phyloP scores from a whole-genome alignment of 805 yeast genomes.

The Ogataea polymorpha region DNA sequence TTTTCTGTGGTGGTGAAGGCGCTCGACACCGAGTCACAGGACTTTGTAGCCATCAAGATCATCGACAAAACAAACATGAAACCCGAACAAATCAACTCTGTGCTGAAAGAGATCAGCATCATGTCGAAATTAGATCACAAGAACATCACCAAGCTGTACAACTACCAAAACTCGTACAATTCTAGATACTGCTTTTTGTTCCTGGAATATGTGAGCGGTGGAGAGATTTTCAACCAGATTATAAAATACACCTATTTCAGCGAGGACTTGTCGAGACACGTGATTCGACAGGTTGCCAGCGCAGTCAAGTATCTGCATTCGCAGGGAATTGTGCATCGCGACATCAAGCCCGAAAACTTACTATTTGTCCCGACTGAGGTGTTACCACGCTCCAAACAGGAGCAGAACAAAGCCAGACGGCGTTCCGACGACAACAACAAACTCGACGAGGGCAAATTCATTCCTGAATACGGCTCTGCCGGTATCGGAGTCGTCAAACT shows the following conservation, averaged over 20 bases:
- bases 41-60: slow-evolving; percentile 68
- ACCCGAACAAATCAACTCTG: slow-evolving; percentile 49
- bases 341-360: slow-evolving; percentile 78
- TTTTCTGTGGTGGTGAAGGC: slow-evolving; percentile 85
- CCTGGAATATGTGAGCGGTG: slow-evolving; percentile 70
- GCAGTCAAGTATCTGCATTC: slow-evolving; percentile 72
- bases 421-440: slow-evolving; percentile 58
- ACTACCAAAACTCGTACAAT: slow-evolving; percentile 47
- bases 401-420: slow-evolving; percentile 42
- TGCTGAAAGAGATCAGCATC: slow-evolving; percentile 68
- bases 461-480: slow-evolving; percentile 55
- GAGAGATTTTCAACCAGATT: slow-evolving; percentile 78
- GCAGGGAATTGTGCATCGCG: slow-evolving; percentile 73
- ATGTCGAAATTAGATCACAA: slow-evolving; percentile 64
- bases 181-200: slow-evolving; percentile 56
- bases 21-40: slow-evolving; percentile 39
- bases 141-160: slow-evolving; percentile 55
- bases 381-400: slow-evolving; percentile 40
- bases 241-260: slow-evolving; percentile 74
- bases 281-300: slow-evolving; percentile 66
- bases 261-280: slow-evolving; percentile 69
- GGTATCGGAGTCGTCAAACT: slow-evolving; percentile 60
- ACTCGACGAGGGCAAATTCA: slow-evolving; percentile 59
- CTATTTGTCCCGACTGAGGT: slow-evolving; percentile 56
- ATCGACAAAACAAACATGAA: slow-evolving; percentile 60